Evolutionary conservation across 345 rosid genomes (phyloP).

Genomic region (Boechera stricta): DNA sequence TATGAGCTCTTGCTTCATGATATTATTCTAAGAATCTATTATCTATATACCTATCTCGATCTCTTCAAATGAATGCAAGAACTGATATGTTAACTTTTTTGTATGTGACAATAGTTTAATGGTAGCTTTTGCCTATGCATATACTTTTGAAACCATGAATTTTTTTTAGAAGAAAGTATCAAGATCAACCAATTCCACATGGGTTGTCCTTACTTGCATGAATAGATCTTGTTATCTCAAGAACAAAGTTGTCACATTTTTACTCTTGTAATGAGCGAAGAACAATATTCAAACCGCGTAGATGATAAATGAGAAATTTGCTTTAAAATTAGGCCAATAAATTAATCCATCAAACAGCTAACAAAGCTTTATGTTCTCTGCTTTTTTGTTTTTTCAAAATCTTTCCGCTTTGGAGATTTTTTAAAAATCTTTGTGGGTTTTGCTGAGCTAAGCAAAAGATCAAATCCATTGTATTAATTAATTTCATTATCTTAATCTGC

Average conservation of each 20-base stretch:
- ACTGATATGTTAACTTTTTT: neutral
- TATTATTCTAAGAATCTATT: neutral
- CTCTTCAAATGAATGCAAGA: slow-evolving; percentile 26
- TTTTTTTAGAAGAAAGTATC: slow-evolving; percentile 39
- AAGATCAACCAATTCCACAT: slow-evolving; percentile 40
- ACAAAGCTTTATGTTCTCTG: slow-evolving; percentile 38
- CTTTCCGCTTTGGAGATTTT: slow-evolving; percentile 42
- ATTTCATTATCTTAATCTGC: slow-evolving; percentile 32
- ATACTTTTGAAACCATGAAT: slow-evolving; percentile 39
- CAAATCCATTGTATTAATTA: slow-evolving; percentile 23
- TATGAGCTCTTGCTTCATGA: slow-evolving; percentile 17
- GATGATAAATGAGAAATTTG: slow-evolving; percentile 34
- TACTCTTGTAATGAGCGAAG: neutral
- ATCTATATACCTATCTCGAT: slow-evolving; percentile 5
- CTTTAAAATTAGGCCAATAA: slow-evolving; percentile 33
- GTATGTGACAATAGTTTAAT: slow-evolving; percentile 36
- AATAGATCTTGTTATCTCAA: slow-evolving; percentile 44
- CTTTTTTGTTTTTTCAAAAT: slow-evolving; percentile 30
- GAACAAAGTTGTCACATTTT: slow-evolving; percentile 31
- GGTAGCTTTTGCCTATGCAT: slow-evolving; percentile 26
- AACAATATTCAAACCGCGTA: slow-evolving; percentile 36
- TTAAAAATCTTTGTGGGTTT: slow-evolving; percentile 42
- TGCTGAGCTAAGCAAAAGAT: slow-evolving; percentile 47
- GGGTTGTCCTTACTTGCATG: slow-evolving; percentile 47
- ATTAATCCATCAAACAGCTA: slow-evolving; percentile 37